phyloP scores from a whole-genome alignment of 257 asterid genomes.

The Primulina tabacum region DNA sequence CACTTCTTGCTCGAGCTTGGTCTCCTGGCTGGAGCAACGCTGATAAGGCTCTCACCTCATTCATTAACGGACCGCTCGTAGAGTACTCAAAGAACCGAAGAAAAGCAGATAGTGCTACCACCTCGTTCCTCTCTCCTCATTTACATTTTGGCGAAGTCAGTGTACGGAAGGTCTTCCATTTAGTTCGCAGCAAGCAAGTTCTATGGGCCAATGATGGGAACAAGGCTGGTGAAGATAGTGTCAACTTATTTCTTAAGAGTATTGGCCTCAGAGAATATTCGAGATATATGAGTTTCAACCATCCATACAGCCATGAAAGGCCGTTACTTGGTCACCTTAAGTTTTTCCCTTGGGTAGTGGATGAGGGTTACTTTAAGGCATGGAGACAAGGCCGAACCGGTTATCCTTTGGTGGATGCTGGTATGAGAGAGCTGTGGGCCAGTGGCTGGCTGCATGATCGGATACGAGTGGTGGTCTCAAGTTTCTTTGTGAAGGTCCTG shows the following conservation, averaged over 20 bases:
- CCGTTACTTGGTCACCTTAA: slow-evolving; percentile 78
- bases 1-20: slow-evolving; percentile 93
- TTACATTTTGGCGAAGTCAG: slow-evolving; percentile 89
- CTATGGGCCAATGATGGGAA: slow-evolving; percentile 89
- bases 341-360: slow-evolving; percentile 86
- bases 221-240: slow-evolving; percentile 85
- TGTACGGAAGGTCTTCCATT: slow-evolving; percentile 83
- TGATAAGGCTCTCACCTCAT: slow-evolving; percentile 71
- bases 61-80: slow-evolving; percentile 71
- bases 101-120: slow-evolving; percentile 91
- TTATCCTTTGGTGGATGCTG: slow-evolving; percentile 93
- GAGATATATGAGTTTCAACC: slow-evolving; percentile 85
- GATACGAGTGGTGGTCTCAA: slow-evolving; percentile 84
- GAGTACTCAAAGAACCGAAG: slow-evolving; percentile 85
- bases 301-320: slow-evolving; percentile 90
- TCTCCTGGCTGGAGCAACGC: slow-evolving; percentile 97
- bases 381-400: slow-evolving; percentile 98
- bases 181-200: slow-evolving; percentile 81
- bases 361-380: slow-evolving; percentile 78
- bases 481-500: slow-evolving; percentile 91
- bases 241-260: slow-evolving; percentile 81
- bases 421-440: slow-evolving; percentile 97
- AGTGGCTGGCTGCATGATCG: slow-evolving; percentile 94
- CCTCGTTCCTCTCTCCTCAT: slow-evolving; percentile 91
- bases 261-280: slow-evolving; percentile 92